Conservation (phyloP, 345 rosid genomes). For the Eucalyptus guilfoylei region DNA sequence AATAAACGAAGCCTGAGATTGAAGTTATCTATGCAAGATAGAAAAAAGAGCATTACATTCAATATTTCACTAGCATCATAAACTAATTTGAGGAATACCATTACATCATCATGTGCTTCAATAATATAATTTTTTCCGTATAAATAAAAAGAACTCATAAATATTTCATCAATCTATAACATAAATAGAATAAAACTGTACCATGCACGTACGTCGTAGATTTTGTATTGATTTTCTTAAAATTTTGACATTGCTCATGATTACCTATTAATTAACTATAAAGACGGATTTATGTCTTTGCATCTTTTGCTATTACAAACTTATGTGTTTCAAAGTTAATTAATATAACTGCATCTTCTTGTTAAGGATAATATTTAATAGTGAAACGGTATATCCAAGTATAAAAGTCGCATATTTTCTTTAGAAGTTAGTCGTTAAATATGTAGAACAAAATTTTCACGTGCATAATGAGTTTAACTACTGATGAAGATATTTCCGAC, state of each 20-base stretch:
- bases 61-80: not conserved
- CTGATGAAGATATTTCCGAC: not conserved
- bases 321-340: not conserved
- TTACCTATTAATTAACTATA: not conserved
- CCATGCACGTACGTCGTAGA: not conserved
- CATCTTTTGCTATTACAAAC: not conserved
- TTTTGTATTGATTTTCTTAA: not conserved
- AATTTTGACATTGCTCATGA: not conserved
- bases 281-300: not conserved
- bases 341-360: not conserved
- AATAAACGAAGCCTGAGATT: too few species aligned
- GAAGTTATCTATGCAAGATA: too few species aligned
- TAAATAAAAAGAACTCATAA: not conserved
- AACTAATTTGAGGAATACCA: not conserved
- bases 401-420: not conserved
- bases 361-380: not conserved
- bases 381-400: not conserved
- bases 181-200: too few species aligned
- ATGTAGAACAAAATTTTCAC: not conserved
- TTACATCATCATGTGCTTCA: not conserved
- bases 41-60: not conserved
- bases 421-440: rapidly evolving
- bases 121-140: too few species aligned
- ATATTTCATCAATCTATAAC: not conserved
- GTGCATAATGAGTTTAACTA: not conserved